Conservation (phyloP, 2,329 filamentous ascomycete genomes). For the Blastomyces emzantsi region DNA sequence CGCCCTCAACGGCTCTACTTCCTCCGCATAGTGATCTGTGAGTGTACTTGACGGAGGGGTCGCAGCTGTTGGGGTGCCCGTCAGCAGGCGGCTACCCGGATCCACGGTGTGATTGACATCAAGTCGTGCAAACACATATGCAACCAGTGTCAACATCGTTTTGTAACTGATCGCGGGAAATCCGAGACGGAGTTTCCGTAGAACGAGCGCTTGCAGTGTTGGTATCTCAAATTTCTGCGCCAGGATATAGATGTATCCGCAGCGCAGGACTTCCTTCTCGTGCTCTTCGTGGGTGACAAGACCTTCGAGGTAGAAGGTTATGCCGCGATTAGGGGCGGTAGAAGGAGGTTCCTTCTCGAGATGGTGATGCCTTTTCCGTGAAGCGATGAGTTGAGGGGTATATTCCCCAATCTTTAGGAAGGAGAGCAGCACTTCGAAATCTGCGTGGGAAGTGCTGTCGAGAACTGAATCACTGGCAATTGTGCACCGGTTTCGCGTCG, state of each 20-base stretch:
- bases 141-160: constrained; percentile 5
- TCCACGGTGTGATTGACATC: not conserved
- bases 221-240: constrained; percentile 10
- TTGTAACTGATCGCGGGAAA: not conserved
- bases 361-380: not conserved
- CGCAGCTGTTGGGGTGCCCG: not conserved
- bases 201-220: constrained; percentile 6
- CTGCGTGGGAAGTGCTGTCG: not conserved
- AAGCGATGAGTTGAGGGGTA: not conserved
- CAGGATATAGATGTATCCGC: constrained; percentile 7
- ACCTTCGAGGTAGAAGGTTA: constrained; percentile 11
- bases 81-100: not conserved
- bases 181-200: constrained; percentile 10
- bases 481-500: not conserved
- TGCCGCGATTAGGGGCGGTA: not conserved
- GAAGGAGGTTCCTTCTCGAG: not conserved
- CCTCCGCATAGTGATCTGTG: not conserved
- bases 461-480: not conserved
- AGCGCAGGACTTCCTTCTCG: constrained; percentile 8
- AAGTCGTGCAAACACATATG: constrained; percentile 4
- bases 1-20: constrained; percentile 10
- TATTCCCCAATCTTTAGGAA: not conserved
- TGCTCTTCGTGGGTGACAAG: constrained; percentile 6
- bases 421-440: not conserved
- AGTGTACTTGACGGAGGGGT: not conserved